A percentile compares a stretch with the other conserved stretches of the same genome.
Evolutionary conservation across 805 yeast genomes (phyloP).

Genomic region (Candida sonorensis): DNA sequence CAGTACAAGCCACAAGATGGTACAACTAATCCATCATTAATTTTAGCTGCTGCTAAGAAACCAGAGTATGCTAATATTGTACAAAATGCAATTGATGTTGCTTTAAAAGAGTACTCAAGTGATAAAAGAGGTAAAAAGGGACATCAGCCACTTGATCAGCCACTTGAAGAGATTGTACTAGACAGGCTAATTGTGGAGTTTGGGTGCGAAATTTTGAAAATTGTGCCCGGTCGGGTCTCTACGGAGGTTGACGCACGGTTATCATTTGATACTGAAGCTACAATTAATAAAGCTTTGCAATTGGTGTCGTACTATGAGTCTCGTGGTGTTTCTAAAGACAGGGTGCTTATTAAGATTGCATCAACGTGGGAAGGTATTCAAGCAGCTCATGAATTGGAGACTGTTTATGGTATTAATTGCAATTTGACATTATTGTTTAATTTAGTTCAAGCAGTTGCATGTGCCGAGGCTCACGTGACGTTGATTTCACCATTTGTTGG

Average conservation of each 20-base stretch:
- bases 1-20: conserved; percentile 98
- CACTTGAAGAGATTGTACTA: conserved; percentile 25
- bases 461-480: conserved; percentile 95
- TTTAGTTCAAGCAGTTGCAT: conserved; percentile 95
- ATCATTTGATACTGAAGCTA: conserved; percentile 89
- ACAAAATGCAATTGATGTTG: conserved; percentile 82
- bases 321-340: conserved; percentile 78
- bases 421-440: conserved; percentile 94
- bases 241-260: conserved; percentile 99
- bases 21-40: conserved; percentile 96
- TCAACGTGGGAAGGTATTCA: conserved; percentile 99
- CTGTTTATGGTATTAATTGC: conserved; percentile 82
- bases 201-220: conserved; percentile 83
- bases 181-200: conserved; percentile 92
- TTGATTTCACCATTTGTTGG: conserved; percentile 98
- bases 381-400: conserved; percentile 93
- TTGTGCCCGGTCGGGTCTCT: conserved; percentile 98
- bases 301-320: conserved; percentile 80
- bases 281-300: conserved; percentile 87
- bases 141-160: conserved; percentile 69
- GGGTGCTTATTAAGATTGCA: conserved; percentile 93
- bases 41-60: conserved; percentile 91
- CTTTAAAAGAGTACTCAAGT: conserved; percentile 47
- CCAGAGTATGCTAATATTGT: conserved; percentile 81
- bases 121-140: conserved; percentile 21